Conservation (phyloP, 2,329 filamentous ascomycete species). For the Cercospora nicotianae region DNA sequence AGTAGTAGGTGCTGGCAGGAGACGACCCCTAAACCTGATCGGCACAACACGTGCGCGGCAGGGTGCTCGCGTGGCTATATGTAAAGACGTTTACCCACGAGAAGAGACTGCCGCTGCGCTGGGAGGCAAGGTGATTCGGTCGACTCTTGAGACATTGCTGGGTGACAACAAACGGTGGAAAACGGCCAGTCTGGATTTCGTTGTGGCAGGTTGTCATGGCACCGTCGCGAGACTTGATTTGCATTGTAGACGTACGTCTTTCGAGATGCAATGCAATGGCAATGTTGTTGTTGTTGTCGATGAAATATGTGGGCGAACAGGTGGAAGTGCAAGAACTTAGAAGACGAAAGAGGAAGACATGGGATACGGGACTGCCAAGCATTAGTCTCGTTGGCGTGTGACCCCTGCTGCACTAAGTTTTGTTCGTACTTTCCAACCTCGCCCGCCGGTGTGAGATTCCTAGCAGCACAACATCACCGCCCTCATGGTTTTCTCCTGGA, state of each 20-base stretch:
- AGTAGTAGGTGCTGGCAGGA: not conserved
- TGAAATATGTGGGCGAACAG: not conserved
- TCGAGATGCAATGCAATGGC: not conserved
- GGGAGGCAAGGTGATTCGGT: not conserved
- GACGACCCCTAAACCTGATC: not conserved
- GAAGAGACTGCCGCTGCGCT: not conserved
- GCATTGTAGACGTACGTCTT: not conserved
- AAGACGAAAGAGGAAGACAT: not conserved
- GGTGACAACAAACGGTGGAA: not conserved
- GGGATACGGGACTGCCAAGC: not conserved
- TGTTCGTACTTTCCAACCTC: not conserved
- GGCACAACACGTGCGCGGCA: not conserved
- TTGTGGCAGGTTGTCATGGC: slow-evolving; percentile 3
- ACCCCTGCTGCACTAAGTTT: not conserved
- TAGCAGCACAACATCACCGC: not conserved
- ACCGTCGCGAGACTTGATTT: not conserved
- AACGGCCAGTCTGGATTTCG: not conserved
- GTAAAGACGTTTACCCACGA: not conserved
- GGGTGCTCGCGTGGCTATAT: not conserved
- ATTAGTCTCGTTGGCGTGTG: too few species aligned
- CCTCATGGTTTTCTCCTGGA: not conserved
- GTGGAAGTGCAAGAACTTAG: not conserved
- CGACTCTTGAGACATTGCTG: slow-evolving; percentile 5
- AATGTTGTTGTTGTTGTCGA: not conserved
- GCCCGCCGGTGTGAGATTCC: not conserved